Conservation (phyloP, 805 yeast species). For the Sugiyamaella marilandica region DNA sequence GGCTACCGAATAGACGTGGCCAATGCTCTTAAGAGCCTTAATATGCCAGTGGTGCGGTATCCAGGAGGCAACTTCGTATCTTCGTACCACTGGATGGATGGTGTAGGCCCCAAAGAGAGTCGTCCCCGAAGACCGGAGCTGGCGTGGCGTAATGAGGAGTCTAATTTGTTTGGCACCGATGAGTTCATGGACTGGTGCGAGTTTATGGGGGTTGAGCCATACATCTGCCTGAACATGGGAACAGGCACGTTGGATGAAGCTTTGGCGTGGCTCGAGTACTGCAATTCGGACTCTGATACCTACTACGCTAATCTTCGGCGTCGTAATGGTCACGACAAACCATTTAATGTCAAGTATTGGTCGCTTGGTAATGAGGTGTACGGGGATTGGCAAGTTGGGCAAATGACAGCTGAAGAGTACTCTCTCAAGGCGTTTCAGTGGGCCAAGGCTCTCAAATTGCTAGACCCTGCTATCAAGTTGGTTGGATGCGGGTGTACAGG, state of each 20-base stretch:
- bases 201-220: conserved; percentile 32
- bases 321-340: conserved; percentile 34
- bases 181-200: conserved; percentile 36
- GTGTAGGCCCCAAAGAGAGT: conserved; percentile 31
- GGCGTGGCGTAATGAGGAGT: conserved; percentile 35
- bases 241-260: conserved; percentile 37
- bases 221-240: conserved; percentile 36
- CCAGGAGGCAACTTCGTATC: conserved; percentile 38
- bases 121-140: conserved; percentile 35
- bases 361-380: conserved; percentile 37
- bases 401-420: conserved; percentile 29
- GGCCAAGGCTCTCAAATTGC: conserved; percentile 35
- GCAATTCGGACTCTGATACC: conserved; percentile 32
- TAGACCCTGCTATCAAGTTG: conserved; percentile 30
- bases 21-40: conserved; percentile 30
- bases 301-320: conserved; percentile 35
- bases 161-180: conserved; percentile 35
- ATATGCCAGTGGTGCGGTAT: conserved; percentile 36
- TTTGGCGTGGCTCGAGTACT: conserved; percentile 35
- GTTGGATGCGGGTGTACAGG: conserved; percentile 34
- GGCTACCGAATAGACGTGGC: conserved; percentile 33
- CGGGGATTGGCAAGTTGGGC: conserved; percentile 38
- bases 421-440: conserved; percentile 31
- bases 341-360: conserved; percentile 37
- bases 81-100: conserved; percentile 36